phyloP scores from a whole-genome alignment of 2,329 filamentous ascomycete species.

The Claviceps fusiformis region DNA sequence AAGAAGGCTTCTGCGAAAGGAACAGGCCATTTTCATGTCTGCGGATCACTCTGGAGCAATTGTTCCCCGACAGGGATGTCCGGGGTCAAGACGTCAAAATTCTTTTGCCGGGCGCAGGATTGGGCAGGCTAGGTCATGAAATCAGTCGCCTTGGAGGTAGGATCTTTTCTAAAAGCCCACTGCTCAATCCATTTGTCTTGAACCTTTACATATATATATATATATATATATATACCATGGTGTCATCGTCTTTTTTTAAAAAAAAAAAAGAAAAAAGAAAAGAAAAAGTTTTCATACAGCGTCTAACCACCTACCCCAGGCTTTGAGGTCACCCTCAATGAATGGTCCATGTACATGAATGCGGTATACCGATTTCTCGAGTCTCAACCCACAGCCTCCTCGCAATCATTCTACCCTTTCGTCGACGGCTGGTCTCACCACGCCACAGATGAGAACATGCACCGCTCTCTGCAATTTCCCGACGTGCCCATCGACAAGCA shows the following conservation, averaged over 20 bases:
- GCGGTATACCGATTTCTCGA: constrained; percentile 36
- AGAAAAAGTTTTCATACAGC: background rate
- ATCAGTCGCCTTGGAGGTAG: constrained; percentile 28
- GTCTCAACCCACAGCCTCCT: constrained; percentile 11
- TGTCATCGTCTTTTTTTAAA: too few species aligned
- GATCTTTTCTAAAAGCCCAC: background rate
- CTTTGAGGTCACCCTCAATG: constrained; percentile 40
- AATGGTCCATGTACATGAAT: constrained; percentile 47
- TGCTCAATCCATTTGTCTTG: too few species aligned
- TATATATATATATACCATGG: too few species aligned
- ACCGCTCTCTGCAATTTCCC: constrained; percentile 32
- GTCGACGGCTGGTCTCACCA: constrained; percentile 45
- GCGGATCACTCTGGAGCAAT: constrained; percentile 15
- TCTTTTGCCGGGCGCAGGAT: constrained; percentile 37
- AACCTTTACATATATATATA: too few species aligned
- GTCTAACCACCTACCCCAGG: constrained; percentile 12
- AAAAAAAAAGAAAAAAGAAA: background rate
- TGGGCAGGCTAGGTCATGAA: constrained; percentile 39
- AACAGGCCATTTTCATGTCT: constrained; percentile 27
- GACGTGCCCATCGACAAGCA: constrained; percentile 21
- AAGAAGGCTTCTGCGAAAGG: constrained; percentile 32
- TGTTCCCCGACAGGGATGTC: constrained; percentile 17
- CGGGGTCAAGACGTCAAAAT: constrained; percentile 18
- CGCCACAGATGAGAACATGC: constrained; percentile 30
- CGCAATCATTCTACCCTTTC: constrained; percentile 33